These are phyloP conservation scores for Mortierella sp. DNA, from an alignment of 371 early-diverging fungal species.

Conservation along the genomic window DNA sequence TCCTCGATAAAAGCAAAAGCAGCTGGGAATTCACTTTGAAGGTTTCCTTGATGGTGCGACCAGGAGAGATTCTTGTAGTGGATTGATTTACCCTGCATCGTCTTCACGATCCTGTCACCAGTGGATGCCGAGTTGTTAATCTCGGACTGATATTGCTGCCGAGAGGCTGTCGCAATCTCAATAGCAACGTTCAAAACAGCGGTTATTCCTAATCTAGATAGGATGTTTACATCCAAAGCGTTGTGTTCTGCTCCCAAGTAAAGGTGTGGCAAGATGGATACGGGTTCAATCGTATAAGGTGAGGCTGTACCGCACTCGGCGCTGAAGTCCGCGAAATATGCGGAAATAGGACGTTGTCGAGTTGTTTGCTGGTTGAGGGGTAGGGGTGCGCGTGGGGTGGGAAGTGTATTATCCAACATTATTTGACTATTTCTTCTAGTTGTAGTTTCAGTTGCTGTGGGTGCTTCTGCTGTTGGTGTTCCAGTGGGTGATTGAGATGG, in stretches of 20 bases:
- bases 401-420: constrained; percentile 35
- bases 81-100: constrained; percentile 27
- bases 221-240: constrained; percentile 58
- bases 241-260: constrained; percentile 79
- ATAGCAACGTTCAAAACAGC: constrained; percentile 81
- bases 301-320: constrained; percentile 44
- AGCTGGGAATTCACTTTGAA: constrained; percentile 71
- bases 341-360: constrained; percentile 50
- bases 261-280: constrained; percentile 73
- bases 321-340: constrained; percentile 53
- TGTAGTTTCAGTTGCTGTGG: constrained; percentile 3
- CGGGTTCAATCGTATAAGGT: constrained; percentile 66
- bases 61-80: constrained; percentile 79
- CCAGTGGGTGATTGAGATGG: constrained; percentile 13
- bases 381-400: constrained; percentile 25
- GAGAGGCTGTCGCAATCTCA: constrained; percentile 61
- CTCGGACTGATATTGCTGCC: constrained; percentile 13
- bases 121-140: not conserved
- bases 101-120: constrained; percentile 20
- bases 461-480: not conserved
- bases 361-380: constrained; percentile 1
- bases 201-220: constrained; percentile 62
- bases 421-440: constrained; percentile 25
- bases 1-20: constrained; percentile 82
- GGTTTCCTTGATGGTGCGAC: constrained; percentile 82